Base-by-base conservation (phyloP, 2,329 filamentous ascomycete genomes). In the Trichoderma oligosporum region DNA sequence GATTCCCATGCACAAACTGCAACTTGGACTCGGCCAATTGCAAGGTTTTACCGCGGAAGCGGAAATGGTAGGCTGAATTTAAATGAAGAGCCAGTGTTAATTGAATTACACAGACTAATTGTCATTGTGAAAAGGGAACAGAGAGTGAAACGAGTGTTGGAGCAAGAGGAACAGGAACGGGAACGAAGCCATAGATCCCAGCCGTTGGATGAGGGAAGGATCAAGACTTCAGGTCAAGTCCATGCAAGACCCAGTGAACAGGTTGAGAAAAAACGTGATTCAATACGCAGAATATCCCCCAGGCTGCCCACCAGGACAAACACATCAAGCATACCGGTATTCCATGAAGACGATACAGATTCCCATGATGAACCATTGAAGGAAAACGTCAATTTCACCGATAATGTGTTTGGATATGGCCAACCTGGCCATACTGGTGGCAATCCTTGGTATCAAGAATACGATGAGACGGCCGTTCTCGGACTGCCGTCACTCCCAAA, bases 1-100 rank as follows among this genome's bases (percentile, higher is more conserved):
- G 61, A 2, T 48, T 55, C 1, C 61, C 61, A 0, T 62, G 61
- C 35, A 61, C 59, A 31, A 62, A 61, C 36, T 62, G 61, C 27
- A 38, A 33, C 11, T 22, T 62, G 42, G 61, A 62, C 20, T 36
- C 44, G 12, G 41, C 31, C 25, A 56, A 56, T 12, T 62, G 61
- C 41, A 42, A 45, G 11, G 48, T 61, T 11, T n/a, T 36, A 16
- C 35, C 46, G 16, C 45, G 53, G 35, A 52, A 47, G 33, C 29
- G 53, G 12, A 52, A 51, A 1, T 54, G 61, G 59, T 56, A 18
- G 7, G 53, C 48, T 27, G 6, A 0, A 2, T 5, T 36, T 7
- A 20, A n/a, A 29, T 45, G 11, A 11, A 14, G 31, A 7, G 41
- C 24, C 22, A 6, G 22, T 12, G 2, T 7, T 47, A 35, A 9